Evolutionary conservation across 2,329 filamentous ascomycete species (phyloP).

Genomic region (Colletotrichum neosansevieriae): DNA sequence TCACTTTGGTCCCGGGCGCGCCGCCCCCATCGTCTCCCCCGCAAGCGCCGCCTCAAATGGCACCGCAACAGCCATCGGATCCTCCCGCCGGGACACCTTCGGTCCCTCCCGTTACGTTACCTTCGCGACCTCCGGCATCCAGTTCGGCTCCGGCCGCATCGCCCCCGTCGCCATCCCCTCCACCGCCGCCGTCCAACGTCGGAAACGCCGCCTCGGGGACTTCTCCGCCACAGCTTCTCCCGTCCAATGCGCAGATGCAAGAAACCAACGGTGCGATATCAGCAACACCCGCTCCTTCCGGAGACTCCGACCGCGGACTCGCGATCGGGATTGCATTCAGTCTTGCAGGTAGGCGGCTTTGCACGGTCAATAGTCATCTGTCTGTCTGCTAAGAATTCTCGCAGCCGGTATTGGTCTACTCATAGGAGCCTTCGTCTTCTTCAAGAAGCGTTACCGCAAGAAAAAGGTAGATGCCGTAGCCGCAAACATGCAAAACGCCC

Average conservation of each 20-base stretch:
- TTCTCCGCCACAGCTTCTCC: conserved; percentile 2
- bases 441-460: conserved; percentile 22
- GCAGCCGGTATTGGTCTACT: conserved; percentile 23
- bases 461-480: conserved; percentile 32
- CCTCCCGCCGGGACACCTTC: neutral
- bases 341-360: conserved; percentile 11
- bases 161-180: neutral
- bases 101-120: neutral
- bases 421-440: conserved; percentile 26
- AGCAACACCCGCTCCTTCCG: neutral
- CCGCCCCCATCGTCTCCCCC: conserved; percentile 10
- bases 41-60: neutral
- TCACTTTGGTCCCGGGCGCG: conserved; percentile 32
- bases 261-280: conserved; percentile 1
- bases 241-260: conserved; percentile 16
- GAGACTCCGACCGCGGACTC: neutral
- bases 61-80: neutral
- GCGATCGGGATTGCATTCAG: conserved; percentile 32
- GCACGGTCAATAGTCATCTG: no score
- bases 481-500: conserved; percentile 27
- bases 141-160: neutral
- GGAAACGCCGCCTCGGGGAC: conserved; percentile 25
- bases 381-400: neutral
- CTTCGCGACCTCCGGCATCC: neutral
- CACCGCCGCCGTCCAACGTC: conserved; percentile 10